Evolutionary conservation across 176 grass and related monocot genomes (phyloP).

Genomic region (Triticum monococcum): DNA sequence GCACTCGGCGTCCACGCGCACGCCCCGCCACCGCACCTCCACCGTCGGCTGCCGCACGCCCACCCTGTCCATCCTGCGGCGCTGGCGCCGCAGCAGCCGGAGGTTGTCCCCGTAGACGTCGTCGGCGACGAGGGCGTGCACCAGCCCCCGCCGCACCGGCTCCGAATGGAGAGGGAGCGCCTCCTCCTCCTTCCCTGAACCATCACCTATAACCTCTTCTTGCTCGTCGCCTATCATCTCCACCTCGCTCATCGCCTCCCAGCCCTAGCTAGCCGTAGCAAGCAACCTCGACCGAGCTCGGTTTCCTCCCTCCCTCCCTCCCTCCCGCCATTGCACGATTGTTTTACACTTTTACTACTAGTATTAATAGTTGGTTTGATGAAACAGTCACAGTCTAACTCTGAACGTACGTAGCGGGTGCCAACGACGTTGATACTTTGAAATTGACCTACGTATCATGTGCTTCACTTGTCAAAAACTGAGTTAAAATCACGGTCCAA

Average conservation of each 20-base stretch:
- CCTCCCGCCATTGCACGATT: not conserved
- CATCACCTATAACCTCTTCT: not conserved
- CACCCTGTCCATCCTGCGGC: slow-evolving; percentile 62
- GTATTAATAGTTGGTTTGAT: not conserved
- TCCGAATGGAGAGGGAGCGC: not conserved
- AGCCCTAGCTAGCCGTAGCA: not conserved
- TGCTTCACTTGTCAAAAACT: too few species aligned
- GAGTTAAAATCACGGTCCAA: too few species aligned
- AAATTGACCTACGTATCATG: too few species aligned
- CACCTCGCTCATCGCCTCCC: not conserved
- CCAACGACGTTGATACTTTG: too few species aligned
- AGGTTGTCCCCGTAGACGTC: slow-evolving; percentile 50
- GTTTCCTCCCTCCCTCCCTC: not conserved
- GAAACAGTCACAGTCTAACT: too few species aligned
- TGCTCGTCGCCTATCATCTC: not conserved
- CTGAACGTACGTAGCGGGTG: too few species aligned
- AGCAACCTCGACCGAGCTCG: too few species aligned
- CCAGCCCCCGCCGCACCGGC: slow-evolving; percentile 31
- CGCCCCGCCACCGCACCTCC: slow-evolving; percentile 52
- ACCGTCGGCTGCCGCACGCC: slow-evolving; percentile 56
- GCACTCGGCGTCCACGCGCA: slow-evolving; percentile 49
- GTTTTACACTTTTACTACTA: not conserved
- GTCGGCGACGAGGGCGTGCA: slow-evolving; percentile 58
- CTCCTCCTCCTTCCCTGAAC: too few species aligned
- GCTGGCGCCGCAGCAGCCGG: slow-evolving; percentile 65